Evolutionary conservation across 2,329 filamentous ascomycete species (phyloP).

Genomic region (Corynespora cassiicola): DNA sequence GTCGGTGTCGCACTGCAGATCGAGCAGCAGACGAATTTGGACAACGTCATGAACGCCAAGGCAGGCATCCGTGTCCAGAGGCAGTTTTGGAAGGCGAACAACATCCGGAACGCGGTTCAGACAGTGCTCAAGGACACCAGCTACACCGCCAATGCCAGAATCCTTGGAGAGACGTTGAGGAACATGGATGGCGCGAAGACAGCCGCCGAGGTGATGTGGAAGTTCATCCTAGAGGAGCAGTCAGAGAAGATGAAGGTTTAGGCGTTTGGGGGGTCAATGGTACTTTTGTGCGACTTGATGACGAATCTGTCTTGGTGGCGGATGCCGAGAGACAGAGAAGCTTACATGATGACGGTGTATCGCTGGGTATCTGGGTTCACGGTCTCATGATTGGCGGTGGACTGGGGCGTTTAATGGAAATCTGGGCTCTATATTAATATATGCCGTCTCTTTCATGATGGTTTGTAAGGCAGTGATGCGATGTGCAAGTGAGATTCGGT

Average conservation of each 20-base stretch:
- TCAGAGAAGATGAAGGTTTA: constrained; percentile 18
- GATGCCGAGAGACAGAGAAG: no score
- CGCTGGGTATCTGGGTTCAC: no score
- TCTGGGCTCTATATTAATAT: no score
- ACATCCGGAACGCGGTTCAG: constrained; percentile 30
- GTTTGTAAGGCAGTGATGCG: no score
- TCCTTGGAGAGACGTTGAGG: constrained; percentile 30
- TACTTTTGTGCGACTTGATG: no score
- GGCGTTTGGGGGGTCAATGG: no score
- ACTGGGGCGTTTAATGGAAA: no score
- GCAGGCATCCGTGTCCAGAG: constrained; percentile 37
- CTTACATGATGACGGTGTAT: no score
- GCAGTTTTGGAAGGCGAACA: constrained; percentile 34
- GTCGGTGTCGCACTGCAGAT: constrained; percentile 41
- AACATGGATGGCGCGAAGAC: constrained; percentile 37
- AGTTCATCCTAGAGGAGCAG: constrained; percentile 31
- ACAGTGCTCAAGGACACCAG: constrained; percentile 30
- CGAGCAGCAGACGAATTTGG: constrained; percentile 42
- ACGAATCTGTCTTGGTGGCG: no score
- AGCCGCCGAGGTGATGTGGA: constrained; percentile 39
- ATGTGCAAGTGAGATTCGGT: no score
- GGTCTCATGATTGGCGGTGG: no score
- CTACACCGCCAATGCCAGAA: constrained; percentile 30
- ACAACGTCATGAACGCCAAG: constrained; percentile 40
- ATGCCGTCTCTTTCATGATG: no score